Conservation (phyloP, 805 yeast species). For the Lipomyces sp. region DNA sequence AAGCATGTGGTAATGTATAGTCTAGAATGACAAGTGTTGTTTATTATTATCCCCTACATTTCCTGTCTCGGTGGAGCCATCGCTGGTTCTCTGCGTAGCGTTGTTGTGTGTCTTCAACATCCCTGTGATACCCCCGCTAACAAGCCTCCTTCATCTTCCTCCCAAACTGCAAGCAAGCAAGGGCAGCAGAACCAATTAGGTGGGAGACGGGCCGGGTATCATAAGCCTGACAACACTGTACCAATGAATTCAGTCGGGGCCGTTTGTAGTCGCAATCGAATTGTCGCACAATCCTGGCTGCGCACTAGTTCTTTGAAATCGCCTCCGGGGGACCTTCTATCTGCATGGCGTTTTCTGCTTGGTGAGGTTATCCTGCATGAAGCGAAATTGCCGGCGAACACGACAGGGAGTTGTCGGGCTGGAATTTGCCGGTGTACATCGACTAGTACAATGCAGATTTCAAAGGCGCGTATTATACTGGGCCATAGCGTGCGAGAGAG, state of each 20-base stretch:
- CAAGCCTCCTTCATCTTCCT: constrained; percentile 45
- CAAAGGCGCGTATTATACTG: constrained; percentile 83
- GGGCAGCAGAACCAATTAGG: constrained; percentile 52
- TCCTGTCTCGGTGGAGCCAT: no score
- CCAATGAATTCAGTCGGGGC: constrained; percentile 82
- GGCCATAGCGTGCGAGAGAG: constrained; percentile 61
- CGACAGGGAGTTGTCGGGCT: constrained; percentile 64
- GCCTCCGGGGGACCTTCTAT: constrained; percentile 85
- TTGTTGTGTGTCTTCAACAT: not conserved
- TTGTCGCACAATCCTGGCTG: constrained; percentile 53
- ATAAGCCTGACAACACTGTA: constrained; percentile 70
- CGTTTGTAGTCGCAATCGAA: constrained; percentile 66
- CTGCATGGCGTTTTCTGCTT: constrained; percentile 79
- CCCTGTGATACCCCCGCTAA: constrained; percentile 10
- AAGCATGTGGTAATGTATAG: no score
- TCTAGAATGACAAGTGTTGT: no score
- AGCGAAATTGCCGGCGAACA: constrained; percentile 87
- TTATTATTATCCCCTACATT: no score
- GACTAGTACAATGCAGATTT: constrained; percentile 75
- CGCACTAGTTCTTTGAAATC: constrained; percentile 63
- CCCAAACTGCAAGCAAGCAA: constrained; percentile 50
- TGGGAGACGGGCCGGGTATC: constrained; percentile 67
- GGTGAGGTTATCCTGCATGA: constrained; percentile 68
- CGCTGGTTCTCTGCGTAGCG: not conserved
- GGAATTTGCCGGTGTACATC: constrained; percentile 76